A percentile compares a stretch with the other conserved stretches of the same genome.
phyloP scores from a whole-genome alignment of 108 stramenopile genomes.

The Bacterosira constricta region DNA sequence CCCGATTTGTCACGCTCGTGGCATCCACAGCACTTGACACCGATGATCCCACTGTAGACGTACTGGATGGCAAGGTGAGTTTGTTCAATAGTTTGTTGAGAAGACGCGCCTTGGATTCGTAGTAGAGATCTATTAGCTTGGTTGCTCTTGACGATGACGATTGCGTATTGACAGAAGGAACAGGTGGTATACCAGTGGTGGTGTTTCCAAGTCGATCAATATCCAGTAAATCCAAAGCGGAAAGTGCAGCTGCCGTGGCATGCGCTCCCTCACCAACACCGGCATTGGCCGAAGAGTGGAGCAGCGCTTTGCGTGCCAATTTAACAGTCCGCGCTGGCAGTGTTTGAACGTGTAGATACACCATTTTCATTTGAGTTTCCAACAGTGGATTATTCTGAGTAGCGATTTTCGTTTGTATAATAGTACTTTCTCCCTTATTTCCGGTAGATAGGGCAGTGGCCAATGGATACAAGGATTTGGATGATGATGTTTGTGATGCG shows the following conservation, averaged over 20 bases:
- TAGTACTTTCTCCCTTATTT: too few species aligned
- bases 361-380: constrained; percentile 78
- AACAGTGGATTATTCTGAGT: constrained; percentile 35
- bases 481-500: constrained; percentile 28
- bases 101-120: constrained; percentile 79
- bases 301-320: constrained; percentile 54
- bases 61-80: not conserved
- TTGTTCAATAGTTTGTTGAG: constrained; percentile 60
- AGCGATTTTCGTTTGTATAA: too few species aligned
- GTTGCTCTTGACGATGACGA: constrained; percentile 17
- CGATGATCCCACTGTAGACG: constrained; percentile 19
- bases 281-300: constrained; percentile 42
- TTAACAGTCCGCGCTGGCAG: constrained; percentile 67
- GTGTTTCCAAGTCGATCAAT: constrained; percentile 21
- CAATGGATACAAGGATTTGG: constrained; percentile 53
- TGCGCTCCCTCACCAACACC: constrained; percentile 13
- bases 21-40: constrained; percentile 26
- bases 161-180: too few species aligned
- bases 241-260: constrained; percentile 66
- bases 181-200: too few species aligned
- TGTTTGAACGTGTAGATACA: constrained; percentile 82
- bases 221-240: constrained; percentile 69
- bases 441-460: constrained; percentile 58
- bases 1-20: constrained; percentile 44
- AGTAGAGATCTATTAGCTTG: constrained; percentile 78